These are phyloP conservation scores for Crucihimalaya himalaica DNA, from an alignment of 345 rosid genomes.

Conservation along the genomic window DNA sequence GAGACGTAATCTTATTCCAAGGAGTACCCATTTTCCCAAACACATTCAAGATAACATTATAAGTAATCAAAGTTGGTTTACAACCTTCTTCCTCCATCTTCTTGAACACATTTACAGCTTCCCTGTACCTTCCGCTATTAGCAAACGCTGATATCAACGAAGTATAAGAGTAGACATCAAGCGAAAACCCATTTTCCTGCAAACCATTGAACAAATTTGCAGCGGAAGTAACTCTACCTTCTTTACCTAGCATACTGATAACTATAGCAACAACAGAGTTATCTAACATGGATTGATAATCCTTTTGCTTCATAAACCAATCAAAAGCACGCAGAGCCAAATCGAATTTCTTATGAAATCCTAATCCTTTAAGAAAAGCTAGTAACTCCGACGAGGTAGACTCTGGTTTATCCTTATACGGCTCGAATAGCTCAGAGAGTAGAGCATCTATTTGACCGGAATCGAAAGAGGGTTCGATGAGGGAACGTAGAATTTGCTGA, in stretches of 20 bases:
- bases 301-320: constrained; percentile 68
- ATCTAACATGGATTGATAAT: constrained; percentile 43
- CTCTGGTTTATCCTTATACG: constrained; percentile 40
- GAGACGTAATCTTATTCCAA: constrained; percentile 73
- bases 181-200: constrained; percentile 54
- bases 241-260: constrained; percentile 67
- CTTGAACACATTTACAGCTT: constrained; percentile 69
- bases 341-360: constrained; percentile 63
- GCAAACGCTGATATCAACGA: constrained; percentile 72
- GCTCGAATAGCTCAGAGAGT: constrained; percentile 47
- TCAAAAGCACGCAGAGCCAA: constrained; percentile 69
- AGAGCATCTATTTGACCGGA: constrained; percentile 42
- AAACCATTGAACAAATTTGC: constrained; percentile 58
- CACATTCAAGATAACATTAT: constrained; percentile 80
- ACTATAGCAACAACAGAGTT: constrained; percentile 66
- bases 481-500: constrained; percentile 56
- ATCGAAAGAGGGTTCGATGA: constrained; percentile 62
- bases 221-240: constrained; percentile 61
- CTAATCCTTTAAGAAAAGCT: constrained; percentile 78
- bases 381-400: constrained; percentile 51
- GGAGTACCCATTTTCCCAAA: constrained; percentile 97
- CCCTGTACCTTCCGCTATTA: constrained; percentile 78
- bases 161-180: constrained; percentile 82
- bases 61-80: constrained; percentile 79
- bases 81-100: constrained; percentile 90